These are phyloP conservation scores for Cetraspora pellucida DNA, from an alignment of 192 early-diverging fungal genomes.

Conservation along the genomic window DNA sequence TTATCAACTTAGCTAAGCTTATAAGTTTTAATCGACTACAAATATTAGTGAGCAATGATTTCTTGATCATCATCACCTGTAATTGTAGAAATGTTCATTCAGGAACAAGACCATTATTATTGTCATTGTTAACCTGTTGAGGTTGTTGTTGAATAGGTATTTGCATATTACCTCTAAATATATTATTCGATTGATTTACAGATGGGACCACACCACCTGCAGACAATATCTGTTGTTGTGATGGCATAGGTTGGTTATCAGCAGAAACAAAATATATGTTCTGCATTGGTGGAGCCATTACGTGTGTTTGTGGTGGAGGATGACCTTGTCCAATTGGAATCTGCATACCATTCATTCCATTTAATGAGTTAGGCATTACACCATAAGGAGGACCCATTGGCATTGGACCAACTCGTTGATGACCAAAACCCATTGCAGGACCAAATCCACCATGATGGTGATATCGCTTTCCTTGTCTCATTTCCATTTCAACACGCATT, in stretches of 20 bases:
- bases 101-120: conserved; percentile 11
- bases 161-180: conserved; percentile 24
- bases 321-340: not conserved
- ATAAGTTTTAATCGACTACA: too few relatives aligned
- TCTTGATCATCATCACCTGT: conserved; percentile 18
- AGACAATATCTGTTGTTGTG: not conserved
- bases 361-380: conserved; percentile 10
- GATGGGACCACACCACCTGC: not conserved
- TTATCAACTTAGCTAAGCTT: too few relatives aligned
- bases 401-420: conserved; percentile 31
- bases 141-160: not conserved
- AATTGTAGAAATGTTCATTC: conserved; percentile 19
- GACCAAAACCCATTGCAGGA: conserved; percentile 18
- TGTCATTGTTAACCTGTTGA: conserved; percentile 8
- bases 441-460: conserved; percentile 24
- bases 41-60: not conserved
- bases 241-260: not conserved
- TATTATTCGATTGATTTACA: not conserved
- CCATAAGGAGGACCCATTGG: conserved; percentile 1
- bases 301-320: conserved; percentile 1
- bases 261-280: conserved; percentile 7
- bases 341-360: not conserved
- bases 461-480: conserved; percentile 30
- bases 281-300: conserved; percentile 6
- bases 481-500: conserved; percentile 37